Evolutionary conservation across 164 flowering plant genomes (phyloP).

Genomic region (Chloranthus sessilifolius): DNA sequence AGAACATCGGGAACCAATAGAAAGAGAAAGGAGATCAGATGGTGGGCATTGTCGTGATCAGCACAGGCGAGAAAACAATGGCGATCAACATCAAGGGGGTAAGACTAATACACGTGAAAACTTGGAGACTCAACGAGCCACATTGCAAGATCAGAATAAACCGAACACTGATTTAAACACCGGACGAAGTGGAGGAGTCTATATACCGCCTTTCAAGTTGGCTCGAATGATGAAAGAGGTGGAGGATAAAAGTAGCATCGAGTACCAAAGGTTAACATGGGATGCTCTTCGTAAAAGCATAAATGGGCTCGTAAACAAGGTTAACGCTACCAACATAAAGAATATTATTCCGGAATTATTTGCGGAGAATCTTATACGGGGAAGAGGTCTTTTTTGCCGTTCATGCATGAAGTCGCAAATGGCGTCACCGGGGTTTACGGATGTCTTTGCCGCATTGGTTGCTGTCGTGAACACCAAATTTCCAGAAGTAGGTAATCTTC

Average conservation of each 20-base stretch:
- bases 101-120: not conserved
- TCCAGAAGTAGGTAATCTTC: conserved; percentile 85
- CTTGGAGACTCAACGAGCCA: conserved; percentile 8
- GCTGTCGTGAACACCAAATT: conserved; percentile 92
- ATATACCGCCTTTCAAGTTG: conserved; percentile 86
- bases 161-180: conserved; percentile 18
- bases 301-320: conserved; percentile 93
- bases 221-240: conserved; percentile 88
- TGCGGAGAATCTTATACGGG: conserved; percentile 80
- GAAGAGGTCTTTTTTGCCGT: conserved; percentile 90
- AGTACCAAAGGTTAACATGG: conserved; percentile 93
- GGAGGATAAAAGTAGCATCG: conserved; percentile 71
- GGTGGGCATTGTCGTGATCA: not conserved
- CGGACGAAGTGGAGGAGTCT: conserved; percentile 90
- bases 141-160: conserved; percentile 16
- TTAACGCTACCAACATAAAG: conserved; percentile 81
- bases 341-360: conserved; percentile 87
- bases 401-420: conserved; percentile 96
- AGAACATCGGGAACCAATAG: too few species aligned
- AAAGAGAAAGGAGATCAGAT: conserved; percentile 1
- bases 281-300: conserved; percentile 95
- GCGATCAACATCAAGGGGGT: not conserved
- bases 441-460: conserved; percentile 90
- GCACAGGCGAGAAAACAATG: not conserved
- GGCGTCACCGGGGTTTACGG: conserved; percentile 94